phyloP scores from a whole-genome alignment of 2,329 filamentous ascomycete species.

The Aspergillus sp. region DNA sequence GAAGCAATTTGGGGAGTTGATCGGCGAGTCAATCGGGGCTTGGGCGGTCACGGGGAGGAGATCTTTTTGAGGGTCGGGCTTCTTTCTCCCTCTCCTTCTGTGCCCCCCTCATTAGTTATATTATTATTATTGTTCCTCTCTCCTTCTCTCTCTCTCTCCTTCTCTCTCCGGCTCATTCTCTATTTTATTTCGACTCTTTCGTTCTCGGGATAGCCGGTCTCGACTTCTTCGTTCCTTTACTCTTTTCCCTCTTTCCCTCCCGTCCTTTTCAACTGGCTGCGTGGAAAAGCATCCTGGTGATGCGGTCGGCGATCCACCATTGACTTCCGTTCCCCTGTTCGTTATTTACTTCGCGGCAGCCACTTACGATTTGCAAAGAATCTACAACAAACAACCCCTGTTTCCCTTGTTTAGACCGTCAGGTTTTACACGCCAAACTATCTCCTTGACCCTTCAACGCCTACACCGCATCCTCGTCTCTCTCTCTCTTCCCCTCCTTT shows the following conservation, averaged over 20 bases:
- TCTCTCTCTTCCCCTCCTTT: conserved; percentile 12
- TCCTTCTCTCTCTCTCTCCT: background rate
- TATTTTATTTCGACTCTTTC: background rate
- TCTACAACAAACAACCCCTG: background rate
- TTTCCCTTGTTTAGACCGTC: background rate
- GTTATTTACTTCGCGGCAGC: conserved; percentile 7
- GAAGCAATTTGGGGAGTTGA: background rate
- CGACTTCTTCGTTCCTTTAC: conserved; percentile 1
- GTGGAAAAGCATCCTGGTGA: conserved; percentile 20
- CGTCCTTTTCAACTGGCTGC: background rate
- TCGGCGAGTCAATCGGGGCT: conserved; percentile 23
- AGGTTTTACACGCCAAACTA: background rate
- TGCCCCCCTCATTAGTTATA: background rate
- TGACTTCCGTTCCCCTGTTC: conserved; percentile 10
- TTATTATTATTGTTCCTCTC: background rate
- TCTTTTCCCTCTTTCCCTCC: background rate
- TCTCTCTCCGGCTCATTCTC: background rate
- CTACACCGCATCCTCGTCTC: background rate
- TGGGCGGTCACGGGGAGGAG: conserved; percentile 28
- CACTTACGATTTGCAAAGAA: conserved; percentile 1
- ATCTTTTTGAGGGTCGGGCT: background rate
- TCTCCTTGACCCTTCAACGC: background rate
- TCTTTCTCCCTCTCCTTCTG: background rate
- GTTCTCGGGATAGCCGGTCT: background rate
- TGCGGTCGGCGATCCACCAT: conserved; percentile 12